phyloP scores from a whole-genome alignment of 2,329 filamentous ascomycete species.

The Calonectria pauciramosa region DNA sequence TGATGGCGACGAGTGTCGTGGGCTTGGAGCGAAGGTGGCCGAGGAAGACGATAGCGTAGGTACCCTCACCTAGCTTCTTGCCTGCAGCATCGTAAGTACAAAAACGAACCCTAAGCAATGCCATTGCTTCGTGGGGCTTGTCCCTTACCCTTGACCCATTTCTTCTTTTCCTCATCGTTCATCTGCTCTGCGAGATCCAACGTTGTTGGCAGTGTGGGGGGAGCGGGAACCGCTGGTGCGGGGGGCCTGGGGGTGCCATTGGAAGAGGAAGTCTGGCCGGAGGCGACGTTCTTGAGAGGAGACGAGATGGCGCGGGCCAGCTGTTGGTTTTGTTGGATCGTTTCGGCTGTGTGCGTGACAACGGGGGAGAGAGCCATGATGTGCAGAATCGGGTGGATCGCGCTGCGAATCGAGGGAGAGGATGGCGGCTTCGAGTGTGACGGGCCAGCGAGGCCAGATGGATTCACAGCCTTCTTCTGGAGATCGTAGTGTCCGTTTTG shows the following conservation, averaged over 20 bases:
- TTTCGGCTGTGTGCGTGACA: conserved; percentile 56
- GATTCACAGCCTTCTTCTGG: neutral
- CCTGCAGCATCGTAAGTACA: conserved; percentile 60
- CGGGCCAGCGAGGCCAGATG: neutral
- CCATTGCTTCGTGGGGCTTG: no score
- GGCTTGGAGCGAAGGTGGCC: conserved; percentile 84
- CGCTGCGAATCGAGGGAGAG: neutral
- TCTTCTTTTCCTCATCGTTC: conserved; percentile 85
- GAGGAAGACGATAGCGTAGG: conserved; percentile 95
- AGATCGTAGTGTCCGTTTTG: neutral
- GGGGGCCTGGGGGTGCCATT: conserved; percentile 60
- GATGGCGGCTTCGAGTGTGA: neutral
- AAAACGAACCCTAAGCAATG: neutral
- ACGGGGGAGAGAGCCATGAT: conserved; percentile 64
- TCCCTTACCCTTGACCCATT: conserved; percentile 85
- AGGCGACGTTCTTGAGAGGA: conserved; percentile 58
- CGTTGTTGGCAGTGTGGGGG: conserved; percentile 52
- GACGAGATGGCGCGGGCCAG: conserved; percentile 55
- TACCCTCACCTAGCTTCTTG: conserved; percentile 94
- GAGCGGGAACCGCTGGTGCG: conserved; percentile 46
- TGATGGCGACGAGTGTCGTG: conserved; percentile 85
- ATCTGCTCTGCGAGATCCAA: conserved; percentile 82
- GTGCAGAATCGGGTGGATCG: conserved; percentile 8
- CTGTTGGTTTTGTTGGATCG: conserved; percentile 46
- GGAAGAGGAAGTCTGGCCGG: conserved; percentile 50